A percentile compares a stretch with the other conserved stretches of the same genome.
These are phyloP conservation scores for Bryoglossum gracile DNA, from an alignment of 495 filamentous ascomycete species.

Conservation along the genomic window DNA sequence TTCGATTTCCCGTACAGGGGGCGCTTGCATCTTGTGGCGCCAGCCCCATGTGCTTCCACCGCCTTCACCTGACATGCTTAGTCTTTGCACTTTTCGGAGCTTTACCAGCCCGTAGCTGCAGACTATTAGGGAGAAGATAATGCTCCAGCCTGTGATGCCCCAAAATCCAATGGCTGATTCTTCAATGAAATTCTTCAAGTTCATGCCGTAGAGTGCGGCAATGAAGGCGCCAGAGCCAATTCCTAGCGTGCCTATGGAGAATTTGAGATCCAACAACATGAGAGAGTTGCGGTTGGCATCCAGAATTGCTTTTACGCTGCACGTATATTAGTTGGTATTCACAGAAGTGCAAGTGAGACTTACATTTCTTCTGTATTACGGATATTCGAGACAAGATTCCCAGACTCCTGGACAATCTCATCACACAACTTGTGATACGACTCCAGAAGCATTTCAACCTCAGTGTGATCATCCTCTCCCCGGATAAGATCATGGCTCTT, in stretches of 20 bases:
- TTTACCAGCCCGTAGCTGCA: conserved; percentile 74
- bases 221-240: conserved; percentile 89
- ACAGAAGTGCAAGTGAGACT: conserved; percentile 23
- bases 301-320: conserved; percentile 88
- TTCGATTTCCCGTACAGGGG: conserved; percentile 2
- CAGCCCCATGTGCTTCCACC: conserved; percentile 21
- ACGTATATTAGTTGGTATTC: conserved; percentile 4
- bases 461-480: conserved; percentile 84
- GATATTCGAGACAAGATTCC: conserved; percentile 90
- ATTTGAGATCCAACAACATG: conserved; percentile 95
- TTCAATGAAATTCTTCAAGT: conserved; percentile 97
- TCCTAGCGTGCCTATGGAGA: conserved; percentile 88
- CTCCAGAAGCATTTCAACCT: conserved; percentile 93
- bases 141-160: conserved; percentile 60
- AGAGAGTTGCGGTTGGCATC: conserved; percentile 97
- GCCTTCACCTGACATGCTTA: conserved; percentile 63
- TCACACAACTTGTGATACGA: conserved; percentile 97
- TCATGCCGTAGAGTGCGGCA: conserved; percentile 98
- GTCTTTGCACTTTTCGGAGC: conserved; percentile 77
- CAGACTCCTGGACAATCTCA: conserved; percentile 92
- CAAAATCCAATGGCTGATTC: conserved; percentile 87
- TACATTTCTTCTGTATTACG: conserved; percentile 98
- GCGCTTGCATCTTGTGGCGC: conserved; percentile 11
- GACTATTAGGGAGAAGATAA: conserved; percentile 66
- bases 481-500: conserved; percentile 66